A percentile compares a stretch with the other conserved stretches of the same genome.
phyloP scores from a whole-genome alignment of 805 yeast species.

The Candida sakaeoensis region DNA sequence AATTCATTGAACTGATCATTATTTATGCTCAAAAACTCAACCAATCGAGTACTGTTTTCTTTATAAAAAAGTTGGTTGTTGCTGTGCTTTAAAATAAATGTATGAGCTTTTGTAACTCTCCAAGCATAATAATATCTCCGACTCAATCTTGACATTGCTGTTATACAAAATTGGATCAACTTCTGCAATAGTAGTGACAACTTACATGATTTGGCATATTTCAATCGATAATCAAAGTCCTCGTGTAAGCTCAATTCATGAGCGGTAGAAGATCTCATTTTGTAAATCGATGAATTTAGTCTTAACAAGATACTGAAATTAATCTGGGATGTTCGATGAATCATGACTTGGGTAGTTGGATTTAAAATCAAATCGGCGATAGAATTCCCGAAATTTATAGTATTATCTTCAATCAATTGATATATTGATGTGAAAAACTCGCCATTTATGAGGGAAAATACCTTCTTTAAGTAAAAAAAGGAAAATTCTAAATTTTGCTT shows the following conservation, averaged over 20 bases:
- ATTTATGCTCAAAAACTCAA: conserved; percentile 12
- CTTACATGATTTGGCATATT: conserved; percentile 20
- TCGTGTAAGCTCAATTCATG: conserved; percentile 18
- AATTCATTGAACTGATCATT: conserved; percentile 26
- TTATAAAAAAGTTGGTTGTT: conserved; percentile 25
- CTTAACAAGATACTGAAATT: conserved; percentile 22
- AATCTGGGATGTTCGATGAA: conserved; percentile 28
- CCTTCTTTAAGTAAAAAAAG: conserved; percentile 31
- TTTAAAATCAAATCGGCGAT: conserved; percentile 41
- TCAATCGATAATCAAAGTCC: conserved; percentile 17
- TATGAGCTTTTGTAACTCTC: conserved; percentile 60
- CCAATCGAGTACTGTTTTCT: conserved; percentile 8
- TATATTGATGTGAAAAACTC: conserved; percentile 30
- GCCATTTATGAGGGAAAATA: conserved; percentile 19
- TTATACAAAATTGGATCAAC: conserved; percentile 20
- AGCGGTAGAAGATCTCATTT: conserved; percentile 16
- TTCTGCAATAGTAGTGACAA: conserved; percentile 18
- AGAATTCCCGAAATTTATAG: conserved; percentile 40
- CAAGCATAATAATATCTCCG: conserved; percentile 63
- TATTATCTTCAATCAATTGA: conserved; percentile 28
- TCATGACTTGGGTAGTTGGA: conserved; percentile 27
- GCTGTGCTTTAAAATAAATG: conserved; percentile 35
- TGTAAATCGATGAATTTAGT: conserved; percentile 19
- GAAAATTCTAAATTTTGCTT: conserved; percentile 23
- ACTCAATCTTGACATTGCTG: conserved; percentile 42